Evolutionary conservation across 169 alveolate genomes (phyloP).

Genomic region (Plasmodium relictum): DNA sequence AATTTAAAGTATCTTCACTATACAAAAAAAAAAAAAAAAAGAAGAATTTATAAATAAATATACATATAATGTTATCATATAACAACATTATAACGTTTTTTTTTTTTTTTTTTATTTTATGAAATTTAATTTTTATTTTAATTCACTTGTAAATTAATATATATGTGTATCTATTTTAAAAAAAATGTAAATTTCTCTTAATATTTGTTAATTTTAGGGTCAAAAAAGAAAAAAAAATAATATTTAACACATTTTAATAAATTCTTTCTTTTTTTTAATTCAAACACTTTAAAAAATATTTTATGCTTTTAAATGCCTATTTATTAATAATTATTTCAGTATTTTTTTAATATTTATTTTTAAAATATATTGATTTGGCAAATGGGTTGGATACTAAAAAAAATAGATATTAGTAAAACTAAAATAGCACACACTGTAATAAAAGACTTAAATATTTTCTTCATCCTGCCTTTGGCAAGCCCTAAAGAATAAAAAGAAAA

Average conservation of each 20-base stretch:
- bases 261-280: conserved; percentile 1
- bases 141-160: background rate
- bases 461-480: conserved; percentile 75
- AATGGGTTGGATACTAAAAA: conserved; percentile 27
- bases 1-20: too few species aligned
- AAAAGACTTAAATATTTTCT: conserved; percentile 24
- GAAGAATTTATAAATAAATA: background rate
- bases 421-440: background rate
- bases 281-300: conserved; percentile 58
- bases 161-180: conserved; percentile 16
- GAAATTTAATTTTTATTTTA: background rate
- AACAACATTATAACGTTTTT: background rate
- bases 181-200: background rate
- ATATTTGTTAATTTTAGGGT: background rate
- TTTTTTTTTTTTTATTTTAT: too few species aligned
- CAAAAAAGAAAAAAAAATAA: background rate
- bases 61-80: background rate
- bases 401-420: conserved; percentile 31
- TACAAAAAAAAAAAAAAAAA: too few species aligned
- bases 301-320: conserved; percentile 24
- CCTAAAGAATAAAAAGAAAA: conserved; percentile 39
- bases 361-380: conserved; percentile 10
- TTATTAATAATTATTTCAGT: conserved; percentile 22
- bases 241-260: background rate
- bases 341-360: conserved; percentile 24